Conservation (phyloP, 441 rosid genomes). For the Arabidopsis lyrata region DNA sequence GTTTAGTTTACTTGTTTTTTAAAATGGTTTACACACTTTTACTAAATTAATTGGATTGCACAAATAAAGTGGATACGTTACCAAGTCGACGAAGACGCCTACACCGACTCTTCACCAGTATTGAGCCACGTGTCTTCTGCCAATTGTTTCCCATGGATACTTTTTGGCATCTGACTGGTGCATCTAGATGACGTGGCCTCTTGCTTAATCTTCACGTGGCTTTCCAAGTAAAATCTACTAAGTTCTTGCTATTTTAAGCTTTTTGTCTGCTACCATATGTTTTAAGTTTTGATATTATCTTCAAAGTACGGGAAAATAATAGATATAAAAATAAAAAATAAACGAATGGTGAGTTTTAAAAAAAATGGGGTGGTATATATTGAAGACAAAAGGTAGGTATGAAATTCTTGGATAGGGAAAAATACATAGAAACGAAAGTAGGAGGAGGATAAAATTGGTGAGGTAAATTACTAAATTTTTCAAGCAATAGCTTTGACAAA, state of each 20-base stretch:
- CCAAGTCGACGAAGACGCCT: conserved; percentile 20
- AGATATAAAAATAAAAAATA: no score
- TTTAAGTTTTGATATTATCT: conserved; percentile 38
- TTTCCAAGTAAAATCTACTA: neutral
- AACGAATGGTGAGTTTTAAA: neutral
- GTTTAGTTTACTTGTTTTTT: conserved; percentile 15
- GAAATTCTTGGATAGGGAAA: neutral
- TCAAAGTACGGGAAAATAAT: conserved; percentile 1
- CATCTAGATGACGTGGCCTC: conserved; percentile 24
- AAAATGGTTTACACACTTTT: conserved; percentile 31
- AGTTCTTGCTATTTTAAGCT: conserved; percentile 18
- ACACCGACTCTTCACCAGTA: conserved; percentile 35
- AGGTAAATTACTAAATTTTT: no score
- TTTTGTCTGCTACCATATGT: conserved; percentile 20
- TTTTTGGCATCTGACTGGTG: conserved; percentile 31
- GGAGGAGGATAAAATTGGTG: neutral
- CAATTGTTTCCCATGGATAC: conserved; percentile 27
- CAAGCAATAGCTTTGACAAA: neutral
- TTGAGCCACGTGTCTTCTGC: conserved; percentile 38
- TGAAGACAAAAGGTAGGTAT: no score
- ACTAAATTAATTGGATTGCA: conserved; percentile 33
- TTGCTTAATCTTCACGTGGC: conserved; percentile 18
- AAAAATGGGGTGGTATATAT: neutral
- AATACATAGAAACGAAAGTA: neutral
- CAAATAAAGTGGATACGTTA: conserved; percentile 38